A percentile compares a stretch with the other conserved stretches of the same genome.
phyloP scores from a whole-genome alignment of 495 filamentous ascomycete species.

The Penicillium daleae region DNA sequence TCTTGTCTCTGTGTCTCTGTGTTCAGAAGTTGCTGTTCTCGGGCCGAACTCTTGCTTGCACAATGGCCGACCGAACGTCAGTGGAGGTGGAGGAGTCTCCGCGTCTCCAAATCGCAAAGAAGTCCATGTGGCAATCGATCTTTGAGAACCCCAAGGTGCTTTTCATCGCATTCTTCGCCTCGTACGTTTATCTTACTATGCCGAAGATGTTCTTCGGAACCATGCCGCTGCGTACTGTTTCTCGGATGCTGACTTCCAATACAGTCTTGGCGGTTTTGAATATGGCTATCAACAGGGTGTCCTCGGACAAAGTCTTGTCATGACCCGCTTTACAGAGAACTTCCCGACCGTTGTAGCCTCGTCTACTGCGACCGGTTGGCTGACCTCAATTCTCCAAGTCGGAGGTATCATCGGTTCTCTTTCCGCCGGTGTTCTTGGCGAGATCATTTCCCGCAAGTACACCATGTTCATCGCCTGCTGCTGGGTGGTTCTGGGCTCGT shows the following conservation, averaged over 20 bases:
- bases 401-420: constrained; percentile 77
- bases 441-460: constrained; percentile 67
- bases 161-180: constrained; percentile 49
- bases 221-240: neutral
- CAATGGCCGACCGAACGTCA: constrained; percentile 24
- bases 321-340: constrained; percentile 46
- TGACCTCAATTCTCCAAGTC: constrained; percentile 67
- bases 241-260: neutral
- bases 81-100: constrained; percentile 28
- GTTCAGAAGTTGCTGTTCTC: neutral
- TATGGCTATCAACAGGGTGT: constrained; percentile 55
- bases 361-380: constrained; percentile 45
- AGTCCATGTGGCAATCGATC: constrained; percentile 40
- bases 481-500: constrained; percentile 67
- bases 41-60: constrained; percentile 7
- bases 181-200: constrained; percentile 27
- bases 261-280: constrained; percentile 48
- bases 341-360: constrained; percentile 47
- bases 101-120: constrained; percentile 28
- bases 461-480: constrained; percentile 71
- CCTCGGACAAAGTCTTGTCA: constrained; percentile 47
- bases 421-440: constrained; percentile 56
- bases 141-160: constrained; percentile 44
- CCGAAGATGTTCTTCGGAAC: neutral
- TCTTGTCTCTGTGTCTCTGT: neutral